Conservation (phyloP, 495 filamentous ascomycete genomes). For the Podospora conica region DNA sequence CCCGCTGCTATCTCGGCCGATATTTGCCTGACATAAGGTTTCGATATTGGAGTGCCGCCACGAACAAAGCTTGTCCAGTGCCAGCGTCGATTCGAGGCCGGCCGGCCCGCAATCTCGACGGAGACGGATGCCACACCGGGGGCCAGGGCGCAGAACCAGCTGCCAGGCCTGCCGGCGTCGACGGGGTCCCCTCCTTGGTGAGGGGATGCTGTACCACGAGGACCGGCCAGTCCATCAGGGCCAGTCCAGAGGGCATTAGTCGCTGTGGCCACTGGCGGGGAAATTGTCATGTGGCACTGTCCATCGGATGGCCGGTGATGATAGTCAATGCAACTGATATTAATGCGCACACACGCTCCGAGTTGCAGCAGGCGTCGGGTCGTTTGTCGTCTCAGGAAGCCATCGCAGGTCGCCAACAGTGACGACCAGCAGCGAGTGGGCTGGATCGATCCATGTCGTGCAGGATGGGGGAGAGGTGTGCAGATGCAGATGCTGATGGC, state of each 20-base stretch:
- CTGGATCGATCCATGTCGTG: background rate
- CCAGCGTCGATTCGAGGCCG: conserved; percentile 7
- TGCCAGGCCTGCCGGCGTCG: background rate
- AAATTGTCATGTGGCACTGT: conserved; percentile 25
- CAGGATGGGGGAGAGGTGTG: background rate
- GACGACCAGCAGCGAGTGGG: background rate
- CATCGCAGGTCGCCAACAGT: background rate
- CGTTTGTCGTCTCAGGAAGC: conserved; percentile 13
- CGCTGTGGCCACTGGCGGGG: background rate
- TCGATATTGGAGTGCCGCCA: conserved; percentile 21
- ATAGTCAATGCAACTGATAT: conserved; percentile 28
- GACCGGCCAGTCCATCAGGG: no score
- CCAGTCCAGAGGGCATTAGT: no score
- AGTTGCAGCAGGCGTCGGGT: background rate
- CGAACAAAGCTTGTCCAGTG: conserved; percentile 8
- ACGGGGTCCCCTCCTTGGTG: background rate
- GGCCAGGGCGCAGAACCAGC: background rate
- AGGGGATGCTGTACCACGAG: background rate
- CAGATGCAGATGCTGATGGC: background rate
- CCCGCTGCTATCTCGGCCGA: conserved; percentile 32
- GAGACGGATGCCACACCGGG: background rate
- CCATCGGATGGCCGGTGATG: conserved; percentile 15
- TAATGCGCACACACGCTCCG: conserved; percentile 10
- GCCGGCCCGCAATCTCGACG: conserved; percentile 17
- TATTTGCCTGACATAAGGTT: conserved; percentile 27